Conservation (phyloP, 129 eudicot species). For the Oenanthe sinensis region DNA sequence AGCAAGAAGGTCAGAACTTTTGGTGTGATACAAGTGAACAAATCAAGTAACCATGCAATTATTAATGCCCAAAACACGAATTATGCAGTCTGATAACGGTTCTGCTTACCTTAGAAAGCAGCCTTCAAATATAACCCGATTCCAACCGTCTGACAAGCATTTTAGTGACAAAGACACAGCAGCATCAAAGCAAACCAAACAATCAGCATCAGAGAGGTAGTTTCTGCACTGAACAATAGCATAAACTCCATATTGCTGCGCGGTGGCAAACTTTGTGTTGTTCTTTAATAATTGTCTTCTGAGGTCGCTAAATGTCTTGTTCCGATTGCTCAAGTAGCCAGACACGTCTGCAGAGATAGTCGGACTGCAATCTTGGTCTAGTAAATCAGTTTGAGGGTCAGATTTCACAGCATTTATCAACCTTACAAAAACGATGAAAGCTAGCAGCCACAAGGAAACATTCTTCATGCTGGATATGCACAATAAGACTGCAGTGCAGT, state of each 20-base stretch:
- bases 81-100: background rate
- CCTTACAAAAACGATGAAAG: background rate
- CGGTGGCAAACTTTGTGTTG: slow-evolving; percentile 31
- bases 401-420: background rate
- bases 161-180: slow-evolving; percentile 25
- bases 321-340: slow-evolving; percentile 24
- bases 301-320: slow-evolving; percentile 42
- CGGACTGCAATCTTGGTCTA: background rate
- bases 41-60: no score
- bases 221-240: slow-evolving; percentile 42
- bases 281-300: slow-evolving; percentile 25
- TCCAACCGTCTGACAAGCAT: slow-evolving; percentile 34
- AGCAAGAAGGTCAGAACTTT: no score
- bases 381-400: background rate
- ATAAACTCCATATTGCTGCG: slow-evolving; percentile 34
- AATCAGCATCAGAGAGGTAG: slow-evolving; percentile 34
- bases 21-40: no score
- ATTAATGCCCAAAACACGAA: no score
- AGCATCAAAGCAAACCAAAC: slow-evolving; percentile 44
- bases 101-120: slow-evolving; percentile 40
- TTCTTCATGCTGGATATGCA: background rate
- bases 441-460: background rate
- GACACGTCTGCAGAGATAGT: background rate
- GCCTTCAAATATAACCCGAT: slow-evolving; percentile 41
- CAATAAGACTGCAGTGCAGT: no score